Evolutionary conservation across 495 filamentous ascomycete species (phyloP), one percentile per base, ranked within the genome.

Genomic region (Aspergillus affinis): DNA sequence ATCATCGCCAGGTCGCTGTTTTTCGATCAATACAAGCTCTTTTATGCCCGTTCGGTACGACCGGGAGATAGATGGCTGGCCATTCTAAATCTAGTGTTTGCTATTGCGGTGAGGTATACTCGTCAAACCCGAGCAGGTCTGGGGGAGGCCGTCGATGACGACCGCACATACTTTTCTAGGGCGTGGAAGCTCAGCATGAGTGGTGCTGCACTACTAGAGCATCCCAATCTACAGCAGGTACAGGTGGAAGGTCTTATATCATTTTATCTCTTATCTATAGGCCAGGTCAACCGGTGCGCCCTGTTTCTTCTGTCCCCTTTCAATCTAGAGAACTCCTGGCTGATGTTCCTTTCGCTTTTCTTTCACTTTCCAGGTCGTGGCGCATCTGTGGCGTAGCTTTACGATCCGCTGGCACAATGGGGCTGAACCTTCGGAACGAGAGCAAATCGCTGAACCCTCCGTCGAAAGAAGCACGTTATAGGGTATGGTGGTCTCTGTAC

Each of bases 61-160:
- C 75, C 78, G 19, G 73, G 76, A 2, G 75, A 71, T 18, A 72
- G 78, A 50, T 88, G 84, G 84, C 69, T 85, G 48, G 81, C 83
- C 0, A 81, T 84, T 18, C 61, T 88, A 20, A 88, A 90, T 66
- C 61, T 88, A n/a, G 76, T 89, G 32, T 88, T 89, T 67, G 86
- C 86, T 18, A 86, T 88, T 59, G 79, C 80, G 12, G 76, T 82
- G 8, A 78, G 75, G 61, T 80, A 84, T 62, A 77, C 74, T 4
- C 48, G 61, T 48, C 72, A 86, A 15, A 45, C 68, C n/a, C 45
- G 48, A 29, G 15, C 49, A 12, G 26, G 30, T 8, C 19, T 21
- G 7, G 51, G 61, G 12, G 18, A 49, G 10, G 44, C 21, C 20
- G 18, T 46, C 10, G 57, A 76, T 21, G 70, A 75, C 54, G 81